Base-by-base conservation (phyloP, 768 basidiomycete genomes). In the Stropharia rugosoannulata region DNA sequence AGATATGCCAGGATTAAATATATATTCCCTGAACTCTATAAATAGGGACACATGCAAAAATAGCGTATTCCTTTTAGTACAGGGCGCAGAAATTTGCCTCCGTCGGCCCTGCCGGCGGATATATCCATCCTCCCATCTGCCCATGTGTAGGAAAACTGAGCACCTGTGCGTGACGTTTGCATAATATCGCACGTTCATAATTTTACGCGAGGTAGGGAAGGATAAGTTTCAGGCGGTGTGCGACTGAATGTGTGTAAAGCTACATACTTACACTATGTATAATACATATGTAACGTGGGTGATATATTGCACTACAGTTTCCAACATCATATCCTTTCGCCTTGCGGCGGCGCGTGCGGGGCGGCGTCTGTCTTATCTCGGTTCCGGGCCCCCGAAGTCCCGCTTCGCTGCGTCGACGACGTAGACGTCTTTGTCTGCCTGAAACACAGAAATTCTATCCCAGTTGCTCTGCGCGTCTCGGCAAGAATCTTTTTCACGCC, bases 401-500 rank as follows among this genome's bases (percentile, higher is more conserved):
- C 56, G 52, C 59, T 57, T 47, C 71, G 65, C 55, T 55, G 29
- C 5, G 29, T 69, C 32, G 60, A 68, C 3, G 70, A 64, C 66
- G 73, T 66, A 66, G 66, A 60, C 67, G 73, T 42, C 69, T 89
- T 90, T 10, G 85, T 80, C 65, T 83, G 84, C 60, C 87, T 82
- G 79, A 98, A 96, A 74, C 96, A 98, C 67, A 98, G 73, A 62
- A 97, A 98, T 68, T 97, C 93, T 52, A 97, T 89, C 5, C 90
- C 92, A 5, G 97, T 98, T 48, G 93, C 90, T 51, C 91, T 81
- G 42, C 95, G 82, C 22, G 92, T 89, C 57, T 96, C 94, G 39
- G 86, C 85, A 54, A 98, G 73, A 19, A 89, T 94, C 76, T 87
- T 90, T 77, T 95, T 95, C 54, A 99, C 89, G 9, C 88, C 86